A percentile compares a stretch with the other conserved stretches of the same genome.
Conservation (phyloP, 768 basidiomycete species). For the Suillus subaureus region DNA sequence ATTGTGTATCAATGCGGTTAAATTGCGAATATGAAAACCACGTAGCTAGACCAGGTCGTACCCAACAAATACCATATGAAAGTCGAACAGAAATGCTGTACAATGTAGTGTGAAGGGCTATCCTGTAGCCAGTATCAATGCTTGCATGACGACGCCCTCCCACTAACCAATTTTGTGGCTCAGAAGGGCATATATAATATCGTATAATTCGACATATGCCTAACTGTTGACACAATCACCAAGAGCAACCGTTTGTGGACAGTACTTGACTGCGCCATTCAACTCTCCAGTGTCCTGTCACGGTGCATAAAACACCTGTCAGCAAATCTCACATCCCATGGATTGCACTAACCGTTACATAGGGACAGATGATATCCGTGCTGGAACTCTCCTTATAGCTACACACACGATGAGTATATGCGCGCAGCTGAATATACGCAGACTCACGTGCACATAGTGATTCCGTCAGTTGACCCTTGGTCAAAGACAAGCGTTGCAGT, state of each 20-base stretch:
- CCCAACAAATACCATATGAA: background rate
- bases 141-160: background rate
- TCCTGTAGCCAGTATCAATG: background rate
- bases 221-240: background rate
- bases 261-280: background rate
- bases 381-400: conserved; percentile 2
- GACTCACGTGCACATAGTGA: conserved; percentile 1
- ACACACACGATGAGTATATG: background rate
- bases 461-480: background rate
- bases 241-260: background rate
- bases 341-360: background rate
- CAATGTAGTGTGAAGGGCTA: background rate
- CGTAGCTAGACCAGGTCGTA: no score
- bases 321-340: background rate
- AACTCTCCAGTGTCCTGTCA: conserved; percentile 1
- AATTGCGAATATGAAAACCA: no score
- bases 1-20: background rate
- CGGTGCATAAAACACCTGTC: background rate
- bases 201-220: background rate
- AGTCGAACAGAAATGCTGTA: background rate
- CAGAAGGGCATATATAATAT: background rate
- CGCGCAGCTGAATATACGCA: background rate
- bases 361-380: background rate
- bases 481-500: background rate
- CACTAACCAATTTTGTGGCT: background rate